Conservation (phyloP, 192 early-diverging fungal species). For the Coemansia sp. region DNA sequence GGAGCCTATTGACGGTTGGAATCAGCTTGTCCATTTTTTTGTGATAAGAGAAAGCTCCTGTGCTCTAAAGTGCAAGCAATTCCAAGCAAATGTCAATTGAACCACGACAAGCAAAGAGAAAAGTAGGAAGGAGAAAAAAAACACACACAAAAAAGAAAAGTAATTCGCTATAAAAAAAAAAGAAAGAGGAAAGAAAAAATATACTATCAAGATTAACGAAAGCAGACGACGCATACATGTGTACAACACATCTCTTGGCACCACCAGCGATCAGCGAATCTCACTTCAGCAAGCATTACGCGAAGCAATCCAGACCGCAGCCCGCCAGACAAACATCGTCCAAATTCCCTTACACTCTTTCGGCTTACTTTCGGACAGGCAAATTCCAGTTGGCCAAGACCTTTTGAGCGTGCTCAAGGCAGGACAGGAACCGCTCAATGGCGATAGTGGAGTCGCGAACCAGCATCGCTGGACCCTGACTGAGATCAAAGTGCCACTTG, state of each 20-base stretch:
- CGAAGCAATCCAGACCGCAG: constrained; percentile 10
- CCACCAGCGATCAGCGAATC: not conserved
- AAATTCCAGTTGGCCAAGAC: constrained; percentile 43
- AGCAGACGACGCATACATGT: not conserved
- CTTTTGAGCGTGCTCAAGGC: constrained; percentile 45
- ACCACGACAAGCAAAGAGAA: constrained; percentile 1
- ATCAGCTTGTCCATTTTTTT: constrained; percentile 75
- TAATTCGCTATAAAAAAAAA: constrained; percentile 8
- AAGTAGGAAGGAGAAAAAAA: constrained; percentile 5
- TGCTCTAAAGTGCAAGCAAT: constrained; percentile 8
- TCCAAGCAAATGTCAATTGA: not conserved
- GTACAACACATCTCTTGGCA: not conserved
- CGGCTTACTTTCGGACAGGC: constrained; percentile 9
- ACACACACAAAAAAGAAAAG: constrained; percentile 9
- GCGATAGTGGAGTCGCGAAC: constrained; percentile 40
- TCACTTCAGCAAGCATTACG: not conserved
- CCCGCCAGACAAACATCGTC: not conserved
- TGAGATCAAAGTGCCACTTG: constrained; percentile 55
- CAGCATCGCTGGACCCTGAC: constrained; percentile 49
- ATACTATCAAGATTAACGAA: not conserved
- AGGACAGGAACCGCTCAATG: constrained; percentile 50
- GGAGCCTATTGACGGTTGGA: constrained; percentile 79
- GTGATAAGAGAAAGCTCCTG: constrained; percentile 12
- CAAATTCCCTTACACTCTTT: not conserved
- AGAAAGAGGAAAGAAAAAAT: not conserved